Evolutionary conservation across 306 rosid genomes (phyloP).

Genomic region (Acacia acuminata): DNA sequence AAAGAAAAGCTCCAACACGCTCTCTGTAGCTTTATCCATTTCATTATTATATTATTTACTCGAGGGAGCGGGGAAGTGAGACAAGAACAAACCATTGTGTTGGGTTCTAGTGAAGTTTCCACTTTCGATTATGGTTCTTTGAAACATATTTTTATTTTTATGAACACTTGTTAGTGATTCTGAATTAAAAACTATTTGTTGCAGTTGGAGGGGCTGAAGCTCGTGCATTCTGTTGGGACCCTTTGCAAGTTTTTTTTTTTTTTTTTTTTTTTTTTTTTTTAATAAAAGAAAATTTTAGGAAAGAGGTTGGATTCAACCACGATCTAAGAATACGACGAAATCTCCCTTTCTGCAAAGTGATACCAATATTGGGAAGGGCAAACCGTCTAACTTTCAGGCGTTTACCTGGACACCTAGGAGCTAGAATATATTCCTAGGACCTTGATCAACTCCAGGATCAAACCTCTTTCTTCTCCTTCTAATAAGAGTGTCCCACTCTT

Average conservation of each 20-base stretch:
- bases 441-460: too few relatives aligned
- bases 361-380: too few relatives aligned
- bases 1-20: constrained; percentile 14
- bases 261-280: too few relatives aligned
- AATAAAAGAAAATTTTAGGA: too few relatives aligned
- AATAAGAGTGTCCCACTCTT: too few relatives aligned
- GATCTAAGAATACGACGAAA: too few relatives aligned
- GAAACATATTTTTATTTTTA: background rate
- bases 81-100: background rate
- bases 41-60: background rate
- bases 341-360: too few relatives aligned
- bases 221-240: constrained; percentile 5
- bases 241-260: background rate
- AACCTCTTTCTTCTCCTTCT: too few relatives aligned
- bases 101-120: background rate
- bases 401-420: too few relatives aligned
- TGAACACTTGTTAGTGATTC: background rate
- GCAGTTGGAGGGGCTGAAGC: constrained; percentile 11
- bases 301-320: too few relatives aligned
- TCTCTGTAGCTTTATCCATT: background rate
- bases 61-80: constrained; percentile 31
- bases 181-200: constrained; percentile 3
- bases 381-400: too few relatives aligned
- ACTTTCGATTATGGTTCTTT: background rate
- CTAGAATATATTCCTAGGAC: too few relatives aligned